Base-by-base conservation (phyloP, 345 rosid genomes). In the Eutrema heterophyllum region DNA sequence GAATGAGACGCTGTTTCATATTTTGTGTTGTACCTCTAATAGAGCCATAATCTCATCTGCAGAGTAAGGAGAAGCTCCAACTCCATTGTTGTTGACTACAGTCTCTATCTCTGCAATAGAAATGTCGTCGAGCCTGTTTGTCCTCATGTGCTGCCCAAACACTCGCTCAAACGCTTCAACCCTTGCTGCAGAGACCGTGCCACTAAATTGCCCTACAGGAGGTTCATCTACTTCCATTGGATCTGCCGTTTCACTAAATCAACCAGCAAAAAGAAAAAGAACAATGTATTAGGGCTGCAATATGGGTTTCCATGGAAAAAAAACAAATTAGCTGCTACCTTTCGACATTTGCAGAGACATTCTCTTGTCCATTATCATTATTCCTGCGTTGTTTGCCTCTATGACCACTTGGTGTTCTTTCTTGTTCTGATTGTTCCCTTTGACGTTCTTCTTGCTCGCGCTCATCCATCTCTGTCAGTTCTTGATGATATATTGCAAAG, bases 401-500 rank as follows among this genome's bases (percentile, higher is more conserved):
- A 55, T 79, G 89, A 53, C 86, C 81, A 54, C 53, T 80, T 55
- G 70, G 73, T 64, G 85, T 85, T 71, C 81, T 85, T 65, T 79
- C 92, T n/a, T 67, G 70, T 70, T 79, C 82, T 26, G 79, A 12
- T 44, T 66, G 75, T 81, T 95, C 99, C 79, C 82, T 85, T 62
- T 72, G 70, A 73, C 80, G 87, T 76, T 88, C 75, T 79, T 85
- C 91, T 79, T 88, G 86, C 77, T 95, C 99, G 7, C 99, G 92
- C 45, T 87, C 94, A 49, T 92, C 99, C 99, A 95, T 95, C 59
- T 95, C 98, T 14, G 91, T 86, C 80, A 95, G 74, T 74, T 95
- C 99, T 86, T 86, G 87, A 72, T 95, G 99, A 77, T 95, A 95
- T 79, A 92, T 92, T 30, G 99, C 99, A 81, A 95, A 95, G 81